Conservation (phyloP, 352 stramenopile species). For the Aphanomyces astaci region DNA sequence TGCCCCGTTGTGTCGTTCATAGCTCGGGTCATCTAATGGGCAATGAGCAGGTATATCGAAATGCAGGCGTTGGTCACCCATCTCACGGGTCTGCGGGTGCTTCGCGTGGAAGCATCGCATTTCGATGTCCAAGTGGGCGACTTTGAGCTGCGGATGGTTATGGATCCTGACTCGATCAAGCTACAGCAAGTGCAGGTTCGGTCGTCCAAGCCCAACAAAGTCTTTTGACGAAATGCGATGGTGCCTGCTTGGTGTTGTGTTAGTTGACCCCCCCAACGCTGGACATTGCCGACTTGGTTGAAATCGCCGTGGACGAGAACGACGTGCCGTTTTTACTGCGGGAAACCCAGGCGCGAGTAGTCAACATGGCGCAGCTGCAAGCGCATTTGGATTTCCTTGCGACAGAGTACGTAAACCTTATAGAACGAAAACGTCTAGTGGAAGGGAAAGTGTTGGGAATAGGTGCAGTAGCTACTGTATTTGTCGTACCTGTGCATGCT, state of each 20-base stretch:
- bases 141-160: not conserved
- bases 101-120: not conserved
- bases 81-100: not conserved
- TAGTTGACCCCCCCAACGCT: not conserved
- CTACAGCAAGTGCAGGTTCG: not conserved
- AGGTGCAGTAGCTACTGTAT: too few relatives aligned
- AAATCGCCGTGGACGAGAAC: constrained; percentile 11
- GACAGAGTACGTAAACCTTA: not conserved
- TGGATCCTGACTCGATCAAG: not conserved
- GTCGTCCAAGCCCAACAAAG: too few relatives aligned
- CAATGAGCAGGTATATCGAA: not conserved
- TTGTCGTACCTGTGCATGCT: too few relatives aligned
- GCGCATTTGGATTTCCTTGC: not conserved
- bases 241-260: not conserved
- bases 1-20: not conserved
- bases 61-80: not conserved
- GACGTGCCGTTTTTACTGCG: constrained; percentile 10
- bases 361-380: not conserved
- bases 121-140: not conserved
- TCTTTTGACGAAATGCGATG: too few relatives aligned
- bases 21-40: not conserved
- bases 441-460: too few relatives aligned
- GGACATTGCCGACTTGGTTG: constrained; percentile 11
- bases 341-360: not conserved
- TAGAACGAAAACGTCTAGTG: not conserved